Base-by-base conservation (phyloP, 2,329 filamentous ascomycete genomes). In the Paecilomyces dactylethromorphus region DNA sequence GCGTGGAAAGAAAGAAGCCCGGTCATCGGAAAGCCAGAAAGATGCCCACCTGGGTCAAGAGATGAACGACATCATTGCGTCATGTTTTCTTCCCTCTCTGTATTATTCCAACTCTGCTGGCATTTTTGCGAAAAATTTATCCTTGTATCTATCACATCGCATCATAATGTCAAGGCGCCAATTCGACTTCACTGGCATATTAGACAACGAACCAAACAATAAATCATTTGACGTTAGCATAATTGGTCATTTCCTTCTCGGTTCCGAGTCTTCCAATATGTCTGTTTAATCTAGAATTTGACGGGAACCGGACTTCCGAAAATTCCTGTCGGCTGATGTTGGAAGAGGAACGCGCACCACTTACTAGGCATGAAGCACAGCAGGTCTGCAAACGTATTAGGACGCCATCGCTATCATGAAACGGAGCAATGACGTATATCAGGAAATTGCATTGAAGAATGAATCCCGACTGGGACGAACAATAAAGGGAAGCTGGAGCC, bases 11-110 rank as follows among this genome's bases (percentile, higher is more conserved):
- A 75, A 99, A 99, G 87, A 97, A 99, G 85, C 86, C 91, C 59
- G 95, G 94, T 67, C 91, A 91, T 71, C 78, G 96, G 79, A 99
- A 99, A 84, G 93, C 94, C 59, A 90, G 94, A 78, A 99, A 99
- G 87, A 95, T 89, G 86, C 93, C 93, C 61, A 85, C 94, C 69
- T 99, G 95, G 94, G 92, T 97, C 83, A 97, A 97, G 86, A 81
- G 85, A 74, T 87, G 65, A 76, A 63, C 58, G 26, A 52, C 24
- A 3, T 33, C 51, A 13, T 21, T 54, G 18, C 53, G 24, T 54
- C 29, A 32, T 35, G 22, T 35, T n/a, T 56, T 55, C 52, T 59
- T 53, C 52, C 52, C 33, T 49, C 54, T 54, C 52, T 64, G 62
- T 65, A 65, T 65, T 63, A 66, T 65, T 62, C 55, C 49, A 64